Evolutionary conservation across 208 protist genomes (phyloP).

Genomic region (Leishmania tarentolae): DNA sequence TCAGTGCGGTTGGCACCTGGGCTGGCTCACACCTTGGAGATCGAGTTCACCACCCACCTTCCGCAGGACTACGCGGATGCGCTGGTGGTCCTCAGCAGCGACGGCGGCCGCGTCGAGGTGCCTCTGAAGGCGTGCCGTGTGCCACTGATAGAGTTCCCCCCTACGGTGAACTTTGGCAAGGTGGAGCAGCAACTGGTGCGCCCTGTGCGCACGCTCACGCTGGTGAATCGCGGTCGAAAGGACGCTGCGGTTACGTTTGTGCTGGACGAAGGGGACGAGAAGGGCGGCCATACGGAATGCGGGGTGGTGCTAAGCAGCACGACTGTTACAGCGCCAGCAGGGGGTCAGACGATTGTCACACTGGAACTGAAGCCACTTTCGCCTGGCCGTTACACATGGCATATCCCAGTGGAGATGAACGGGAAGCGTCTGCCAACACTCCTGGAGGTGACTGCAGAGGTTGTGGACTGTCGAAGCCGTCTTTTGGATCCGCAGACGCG

Average conservation of each 20-base stretch:
- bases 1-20: slow-evolving; percentile 76
- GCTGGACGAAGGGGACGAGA: slow-evolving; percentile 5
- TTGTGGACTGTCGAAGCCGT: slow-evolving; percentile 76
- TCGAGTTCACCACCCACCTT: slow-evolving; percentile 82
- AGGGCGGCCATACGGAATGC: slow-evolving; percentile 3
- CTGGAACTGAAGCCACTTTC: slow-evolving; percentile 62
- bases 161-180: slow-evolving; percentile 64
- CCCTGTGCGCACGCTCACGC: slow-evolving; percentile 40
- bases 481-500: slow-evolving; percentile 63
- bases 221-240: slow-evolving; percentile 77
- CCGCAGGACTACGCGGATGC: slow-evolving; percentile 72
- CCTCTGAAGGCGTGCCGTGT: slow-evolving; percentile 63
- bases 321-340: slow-evolving; percentile 32
- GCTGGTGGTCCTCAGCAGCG: slow-evolving; percentile 72
- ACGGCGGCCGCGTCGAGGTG: slow-evolving; percentile 64
- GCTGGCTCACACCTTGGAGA: slow-evolving; percentile 72
- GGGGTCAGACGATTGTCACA: slow-evolving; percentile 46
- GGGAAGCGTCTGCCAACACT: slow-evolving; percentile 37
- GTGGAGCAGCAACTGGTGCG: slow-evolving; percentile 67
- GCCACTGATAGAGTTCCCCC: slow-evolving; percentile 65
- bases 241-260: slow-evolving; percentile 47
- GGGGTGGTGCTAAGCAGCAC: slow-evolving; percentile 27
- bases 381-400: slow-evolving; percentile 47
- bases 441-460: slow-evolving; percentile 59
- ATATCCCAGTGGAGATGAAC: slow-evolving; percentile 49